Percentiles rank a stretch among this genome's conserved stretches.
Conservation (phyloP, 768 basidiomycete genomes). For the Tylopilus felleus region DNA sequence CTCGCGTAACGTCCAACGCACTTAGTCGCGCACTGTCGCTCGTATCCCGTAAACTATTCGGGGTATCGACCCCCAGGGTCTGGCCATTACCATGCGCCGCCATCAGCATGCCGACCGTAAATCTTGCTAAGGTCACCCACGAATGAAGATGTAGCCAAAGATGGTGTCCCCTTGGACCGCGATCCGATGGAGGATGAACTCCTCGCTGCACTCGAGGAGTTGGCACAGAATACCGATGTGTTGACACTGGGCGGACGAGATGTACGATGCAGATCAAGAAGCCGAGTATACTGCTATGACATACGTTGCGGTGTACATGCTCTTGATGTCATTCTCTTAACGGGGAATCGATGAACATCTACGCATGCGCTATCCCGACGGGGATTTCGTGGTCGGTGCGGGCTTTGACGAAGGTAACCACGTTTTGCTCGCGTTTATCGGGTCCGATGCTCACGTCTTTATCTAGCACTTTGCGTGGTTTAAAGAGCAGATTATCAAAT, state of each 20-base stretch:
- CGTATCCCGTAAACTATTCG: constrained; percentile 83
- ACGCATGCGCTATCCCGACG: constrained; percentile 76
- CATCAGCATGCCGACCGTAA: constrained; percentile 56
- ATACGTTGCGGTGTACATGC: constrained; percentile 85
- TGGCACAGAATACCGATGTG: constrained; percentile 95
- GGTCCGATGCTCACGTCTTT: constrained; percentile 6
- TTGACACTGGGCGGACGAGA: constrained; percentile 94
- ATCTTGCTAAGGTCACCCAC: constrained; percentile 41
- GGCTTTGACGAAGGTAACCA: constrained; percentile 71
- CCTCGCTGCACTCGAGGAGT: constrained; percentile 77
- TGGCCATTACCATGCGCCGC: constrained; percentile 41
- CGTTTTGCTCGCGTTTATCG: constrained; percentile 5
- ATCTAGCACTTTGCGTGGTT: constrained; percentile 81
- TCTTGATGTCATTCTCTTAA: constrained; percentile 88
- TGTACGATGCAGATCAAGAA: constrained; percentile 81
- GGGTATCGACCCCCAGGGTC: constrained; percentile 41
- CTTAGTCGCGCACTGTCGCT: constrained; percentile 76
- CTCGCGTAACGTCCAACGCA: constrained; percentile 67
- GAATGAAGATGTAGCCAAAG: constrained; percentile 35
- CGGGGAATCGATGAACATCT: constrained; percentile 86
- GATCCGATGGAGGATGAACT: constrained; percentile 81
- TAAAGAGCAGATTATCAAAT: constrained; percentile 89
- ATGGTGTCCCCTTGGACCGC: constrained; percentile 29
- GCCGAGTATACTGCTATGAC: constrained; percentile 83
- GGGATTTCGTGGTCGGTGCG: constrained; percentile 70